Evolutionary conservation across 2,329 filamentous ascomycete genomes (phyloP), one percentile per base, ranked within the genome.

Genomic region (Monilinia aucupariae): DNA sequence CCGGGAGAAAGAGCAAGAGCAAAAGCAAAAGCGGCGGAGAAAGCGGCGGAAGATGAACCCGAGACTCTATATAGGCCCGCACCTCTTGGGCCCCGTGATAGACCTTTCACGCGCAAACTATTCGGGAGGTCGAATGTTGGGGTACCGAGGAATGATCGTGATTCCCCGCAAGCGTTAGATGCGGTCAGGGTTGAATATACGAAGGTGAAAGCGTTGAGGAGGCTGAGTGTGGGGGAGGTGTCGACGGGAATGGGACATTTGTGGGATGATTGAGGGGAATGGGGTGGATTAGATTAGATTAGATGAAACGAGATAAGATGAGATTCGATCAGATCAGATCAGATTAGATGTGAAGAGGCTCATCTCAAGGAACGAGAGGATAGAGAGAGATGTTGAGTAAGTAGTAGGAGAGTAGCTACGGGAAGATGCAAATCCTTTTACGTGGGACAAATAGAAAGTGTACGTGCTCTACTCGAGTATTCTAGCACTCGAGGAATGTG

Each of bases 201-300:
- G 30, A 58, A 53, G 10, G 50, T 47, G 15, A 59, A 61, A 43
- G 43, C 59, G 6, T 59, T 69, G 15, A 65, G 68, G 51, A 60
- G 67, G 12, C 51, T 72, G 45, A 71, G 67, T 64, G 58, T 72
- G 17, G 69, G 69, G 22, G 68, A 70, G 50, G 58, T 67, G 4
- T 66, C 64, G 8, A 53, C 55, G 7, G 64, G 64, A 2, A 52
- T 69, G 25, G 68, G 68, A 7, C 65, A 65, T 51, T 30, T 67
- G 37, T 66, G 65, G 55, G 62, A 64, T 65, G 58, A 66, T 62
- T 62, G 47, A 58, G 45, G 61, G 52, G 55, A 50, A 22, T 32
- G 2, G 43, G 37, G 8, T 4, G 2, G n/a, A 27, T 17, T 8
- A 8, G 32, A 37, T 50, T 32, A 32, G 27, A 50, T 22, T 15